These are phyloP conservation scores for Penicillium digitatum DNA, from an alignment of 2,329 filamentous ascomycete genomes.

Conservation along the genomic window DNA sequence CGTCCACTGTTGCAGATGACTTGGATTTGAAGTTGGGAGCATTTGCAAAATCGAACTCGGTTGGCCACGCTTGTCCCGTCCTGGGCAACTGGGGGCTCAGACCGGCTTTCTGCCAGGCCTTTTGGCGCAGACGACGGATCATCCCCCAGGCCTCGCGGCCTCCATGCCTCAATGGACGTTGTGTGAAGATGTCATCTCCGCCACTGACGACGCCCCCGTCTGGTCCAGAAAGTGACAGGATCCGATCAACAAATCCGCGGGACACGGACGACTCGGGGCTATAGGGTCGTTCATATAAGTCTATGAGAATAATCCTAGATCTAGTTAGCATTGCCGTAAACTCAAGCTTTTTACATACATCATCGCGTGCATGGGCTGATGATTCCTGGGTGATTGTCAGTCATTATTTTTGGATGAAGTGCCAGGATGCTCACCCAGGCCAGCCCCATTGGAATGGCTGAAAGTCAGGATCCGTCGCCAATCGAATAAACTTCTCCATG, in stretches of 20 bases:
- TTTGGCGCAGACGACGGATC: conserved; percentile 46
- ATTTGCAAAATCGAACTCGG: conserved; percentile 8
- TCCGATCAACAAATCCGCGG: conserved; percentile 45
- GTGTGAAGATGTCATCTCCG: conserved; percentile 43
- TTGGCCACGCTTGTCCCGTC: conserved; percentile 41
- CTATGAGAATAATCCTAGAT: conserved; percentile 46
- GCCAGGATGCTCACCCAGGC: conserved; percentile 36
- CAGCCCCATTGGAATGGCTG: conserved; percentile 50
- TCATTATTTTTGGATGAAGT: not conserved
- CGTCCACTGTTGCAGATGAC: not conserved
- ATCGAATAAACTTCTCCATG: conserved; percentile 48
- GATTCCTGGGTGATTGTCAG: conserved; percentile 27
- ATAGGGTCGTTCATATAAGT: conserved; percentile 46
- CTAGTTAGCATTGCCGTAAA: conserved; percentile 4
- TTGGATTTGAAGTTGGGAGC: not conserved
- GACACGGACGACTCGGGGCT: conserved; percentile 45
- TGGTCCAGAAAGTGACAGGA: conserved; percentile 45
- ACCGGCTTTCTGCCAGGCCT: conserved; percentile 48
- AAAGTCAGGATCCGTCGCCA: conserved; percentile 47
- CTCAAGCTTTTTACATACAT: conserved; percentile 26
- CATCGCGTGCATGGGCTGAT: conserved; percentile 45
- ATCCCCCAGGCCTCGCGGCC: conserved; percentile 49
- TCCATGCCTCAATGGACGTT: conserved; percentile 46
- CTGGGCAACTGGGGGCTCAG: conserved; percentile 45
- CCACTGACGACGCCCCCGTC: conserved; percentile 46